These are phyloP conservation scores for Pholiota conissans DNA, from an alignment of 768 basidiomycete species.

Conservation along the genomic window DNA sequence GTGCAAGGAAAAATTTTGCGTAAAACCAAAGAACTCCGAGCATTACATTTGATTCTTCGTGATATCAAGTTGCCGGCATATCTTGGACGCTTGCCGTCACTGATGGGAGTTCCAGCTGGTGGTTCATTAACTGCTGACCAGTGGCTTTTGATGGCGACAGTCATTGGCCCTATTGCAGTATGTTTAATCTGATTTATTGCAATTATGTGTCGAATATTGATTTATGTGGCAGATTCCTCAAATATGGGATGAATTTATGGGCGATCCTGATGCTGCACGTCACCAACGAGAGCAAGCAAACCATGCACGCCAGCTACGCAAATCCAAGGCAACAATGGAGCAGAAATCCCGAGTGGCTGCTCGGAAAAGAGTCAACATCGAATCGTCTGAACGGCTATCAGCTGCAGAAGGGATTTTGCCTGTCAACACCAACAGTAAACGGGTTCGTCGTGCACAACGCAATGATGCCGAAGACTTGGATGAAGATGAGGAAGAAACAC, in stretches of 20 bases:
- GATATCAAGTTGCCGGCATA: neutral
- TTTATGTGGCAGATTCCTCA: constrained; percentile 24
- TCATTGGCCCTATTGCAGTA: constrained; percentile 29
- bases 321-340: neutral
- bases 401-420: too few species aligned
- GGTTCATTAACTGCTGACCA: constrained; percentile 35
- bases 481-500: constrained; percentile 1
- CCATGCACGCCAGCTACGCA: neutral
- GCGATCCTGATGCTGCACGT: neutral
- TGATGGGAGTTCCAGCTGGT: constrained; percentile 30
- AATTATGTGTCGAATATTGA: neutral
- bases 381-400: too few species aligned
- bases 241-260: constrained; percentile 20
- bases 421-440: too few species aligned
- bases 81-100: constrained; percentile 18
- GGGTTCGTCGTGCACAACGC: too few species aligned
- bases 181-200: constrained; percentile 5
- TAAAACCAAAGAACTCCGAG: constrained; percentile 17
- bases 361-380: too few species aligned
- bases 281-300: neutral
- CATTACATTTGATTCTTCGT: neutral
- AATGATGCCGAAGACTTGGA: too few species aligned
- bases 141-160: constrained; percentile 28
- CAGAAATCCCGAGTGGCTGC: too few species aligned
- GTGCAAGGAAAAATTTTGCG: constrained; percentile 21